Evolutionary conservation across 805 yeast genomes (phyloP), one percentile per base, ranked within the genome.

Genomic region (Kazachstania psychrophila): DNA sequence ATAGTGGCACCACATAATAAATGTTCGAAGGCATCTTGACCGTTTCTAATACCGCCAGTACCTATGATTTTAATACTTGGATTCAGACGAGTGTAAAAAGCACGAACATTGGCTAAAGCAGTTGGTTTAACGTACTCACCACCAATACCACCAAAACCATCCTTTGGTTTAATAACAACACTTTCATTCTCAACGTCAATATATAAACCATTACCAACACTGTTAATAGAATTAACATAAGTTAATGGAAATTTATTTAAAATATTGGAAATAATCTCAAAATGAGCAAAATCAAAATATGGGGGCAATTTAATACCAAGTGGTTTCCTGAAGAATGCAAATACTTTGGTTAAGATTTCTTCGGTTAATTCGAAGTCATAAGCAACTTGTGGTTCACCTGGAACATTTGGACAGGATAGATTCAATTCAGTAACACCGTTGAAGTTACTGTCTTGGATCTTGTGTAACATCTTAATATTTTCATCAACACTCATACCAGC

Each of bases 131-230:
- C 49, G 34, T 54, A 55, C 23, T 55, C 57, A 28, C 60, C 59
- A 28, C 60, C 60, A 36, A 55, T 47, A 33, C 60, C 60, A 23
- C 59, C 60, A 40, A 54, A 55, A 14, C 60, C 59, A 36, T 48
- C 37, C 41, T 55, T 55, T 31, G 60, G 60, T 34, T 52, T 55
- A 31, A 55, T 48, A 5, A 54, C 59, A n/a, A 54, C 58, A 24
- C 47, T 41, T 38, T 55, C 58, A 18, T 38, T 45, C 7, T 54
- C 58, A 4, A 44, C 38, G 34, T 54, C 57, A 24, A 54, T 48
- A 39, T 47, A 55, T 9, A 55, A 47, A 28, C 56, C 60, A 38
- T 55, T 55, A 20, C 58, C 60, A 9, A 55, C 40, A 39, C 56
- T 51, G 34, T 55, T 55, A 11, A 54, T 54, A 17, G 52, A 55